Evolutionary conservation across 306 rosid species (phyloP).

Genomic region (Inga laurina): DNA sequence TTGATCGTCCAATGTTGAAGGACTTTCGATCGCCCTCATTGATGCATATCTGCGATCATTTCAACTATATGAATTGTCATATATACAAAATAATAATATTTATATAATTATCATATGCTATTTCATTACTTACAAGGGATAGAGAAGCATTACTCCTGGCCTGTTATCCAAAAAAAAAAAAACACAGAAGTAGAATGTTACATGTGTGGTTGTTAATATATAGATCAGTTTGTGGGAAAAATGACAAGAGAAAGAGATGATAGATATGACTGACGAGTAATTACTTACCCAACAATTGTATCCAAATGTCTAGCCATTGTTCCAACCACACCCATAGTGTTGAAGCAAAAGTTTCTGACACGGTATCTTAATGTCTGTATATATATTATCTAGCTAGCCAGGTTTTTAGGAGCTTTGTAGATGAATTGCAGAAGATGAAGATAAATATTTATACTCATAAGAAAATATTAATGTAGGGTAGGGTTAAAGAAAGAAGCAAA

Average conservation of each 20-base stretch:
- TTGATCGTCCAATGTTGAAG: slow-evolving; percentile 85
- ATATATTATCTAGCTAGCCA: not conserved
- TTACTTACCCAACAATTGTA: slow-evolving; percentile 62
- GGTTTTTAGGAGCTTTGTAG: slow-evolving; percentile 14
- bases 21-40: slow-evolving; percentile 86
- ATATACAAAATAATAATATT: not conserved
- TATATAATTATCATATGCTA: too few relatives aligned
- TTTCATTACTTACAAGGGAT: slow-evolving; percentile 73
- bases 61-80: not conserved
- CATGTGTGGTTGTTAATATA: not conserved
- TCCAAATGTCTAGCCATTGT: slow-evolving; percentile 73
- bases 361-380: not conserved
- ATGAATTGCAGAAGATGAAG: not conserved
- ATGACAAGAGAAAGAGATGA: not conserved
- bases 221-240: not conserved
- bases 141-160: slow-evolving; percentile 89
- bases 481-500: slow-evolving; percentile 46
- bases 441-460: not conserved
- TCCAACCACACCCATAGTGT: slow-evolving; percentile 70
- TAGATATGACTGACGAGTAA: not conserved
- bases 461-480: not conserved
- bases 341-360: slow-evolving; percentile 6
- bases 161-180: slow-evolving; percentile 39
- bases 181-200: not conserved
- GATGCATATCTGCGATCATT: slow-evolving; percentile 59